A percentile compares a stretch with the other conserved stretches of the same genome.
phyloP scores from a whole-genome alignment of 257 asterid species.

The Marsdenia floribunda region DNA sequence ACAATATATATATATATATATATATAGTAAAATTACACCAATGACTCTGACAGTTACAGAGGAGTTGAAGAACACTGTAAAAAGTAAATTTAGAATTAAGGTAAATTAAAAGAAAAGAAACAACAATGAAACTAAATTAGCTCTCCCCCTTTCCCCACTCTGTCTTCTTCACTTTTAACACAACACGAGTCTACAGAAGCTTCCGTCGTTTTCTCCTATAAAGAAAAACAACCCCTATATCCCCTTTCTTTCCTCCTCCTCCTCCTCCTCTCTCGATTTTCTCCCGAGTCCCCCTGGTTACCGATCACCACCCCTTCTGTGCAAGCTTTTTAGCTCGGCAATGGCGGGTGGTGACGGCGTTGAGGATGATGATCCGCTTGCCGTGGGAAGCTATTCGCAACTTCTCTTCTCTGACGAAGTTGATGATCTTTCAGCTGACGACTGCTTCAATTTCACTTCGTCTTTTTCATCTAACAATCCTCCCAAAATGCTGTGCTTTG shows the following conservation, averaged over 20 bases:
- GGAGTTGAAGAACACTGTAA: no score
- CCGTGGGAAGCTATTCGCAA: conserved; percentile 54
- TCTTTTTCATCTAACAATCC: conserved; percentile 18
- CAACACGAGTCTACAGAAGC: conserved; percentile 21
- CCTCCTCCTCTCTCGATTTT: background rate
- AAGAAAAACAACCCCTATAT: background rate
- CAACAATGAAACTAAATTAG: conserved; percentile 6
- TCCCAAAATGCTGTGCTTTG: conserved; percentile 68
- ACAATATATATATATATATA: no score
- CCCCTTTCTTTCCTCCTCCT: background rate
- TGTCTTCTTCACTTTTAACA: conserved; percentile 15
- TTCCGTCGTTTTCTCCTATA: conserved; percentile 41
- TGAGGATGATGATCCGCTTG: conserved; percentile 40
- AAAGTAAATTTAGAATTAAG: no score
- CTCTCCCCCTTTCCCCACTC: background rate
- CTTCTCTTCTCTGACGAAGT: conserved; percentile 47
- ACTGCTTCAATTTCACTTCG: conserved; percentile 29
- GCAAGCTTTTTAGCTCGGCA: background rate
- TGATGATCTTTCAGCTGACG: conserved; percentile 33
- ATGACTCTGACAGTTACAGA: no score
- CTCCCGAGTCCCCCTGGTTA: background rate
- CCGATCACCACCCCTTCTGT: background rate
- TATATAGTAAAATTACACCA: no score
- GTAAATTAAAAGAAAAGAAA: background rate
- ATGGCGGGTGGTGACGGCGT: conserved; percentile 48